Conservation (phyloP, 169 alveolate species). For the Eimeria brunetti region DNA sequence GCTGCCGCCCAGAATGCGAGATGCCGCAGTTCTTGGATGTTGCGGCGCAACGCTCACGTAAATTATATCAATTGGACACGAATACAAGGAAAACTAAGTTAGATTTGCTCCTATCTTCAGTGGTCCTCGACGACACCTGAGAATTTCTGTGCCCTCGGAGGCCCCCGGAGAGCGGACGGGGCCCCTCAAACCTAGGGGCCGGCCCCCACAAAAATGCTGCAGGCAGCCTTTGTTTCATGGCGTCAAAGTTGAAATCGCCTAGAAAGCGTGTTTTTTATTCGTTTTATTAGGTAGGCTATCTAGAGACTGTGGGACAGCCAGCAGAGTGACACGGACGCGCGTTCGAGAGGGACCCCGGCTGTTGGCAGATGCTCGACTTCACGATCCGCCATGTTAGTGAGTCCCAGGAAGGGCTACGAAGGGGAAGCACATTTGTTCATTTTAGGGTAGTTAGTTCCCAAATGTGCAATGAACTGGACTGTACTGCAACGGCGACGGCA, state of each 20-base stretch:
- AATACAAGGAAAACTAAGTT: neutral
- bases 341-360: neutral
- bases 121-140: neutral
- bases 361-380: neutral
- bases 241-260: neutral
- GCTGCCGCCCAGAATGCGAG: neutral
- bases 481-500: constrained; percentile 39
- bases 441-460: neutral
- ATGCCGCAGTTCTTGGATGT: neutral
- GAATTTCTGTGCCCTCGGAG: neutral
- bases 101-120: neutral
- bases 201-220: neutral
- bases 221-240: neutral
- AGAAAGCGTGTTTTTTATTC: neutral
- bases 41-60: neutral
- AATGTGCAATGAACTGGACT: constrained; percentile 37
- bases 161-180: neutral
- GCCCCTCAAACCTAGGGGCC: neutral
- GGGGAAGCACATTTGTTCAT: neutral
- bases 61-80: neutral
- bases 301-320: neutral
- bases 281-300: neutral
- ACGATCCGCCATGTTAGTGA: neutral
- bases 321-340: neutral
- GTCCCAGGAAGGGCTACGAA: neutral